These are phyloP conservation scores for Leccinum fibrillosum DNA, from an alignment of 768 basidiomycete genomes.

Conservation along the genomic window DNA sequence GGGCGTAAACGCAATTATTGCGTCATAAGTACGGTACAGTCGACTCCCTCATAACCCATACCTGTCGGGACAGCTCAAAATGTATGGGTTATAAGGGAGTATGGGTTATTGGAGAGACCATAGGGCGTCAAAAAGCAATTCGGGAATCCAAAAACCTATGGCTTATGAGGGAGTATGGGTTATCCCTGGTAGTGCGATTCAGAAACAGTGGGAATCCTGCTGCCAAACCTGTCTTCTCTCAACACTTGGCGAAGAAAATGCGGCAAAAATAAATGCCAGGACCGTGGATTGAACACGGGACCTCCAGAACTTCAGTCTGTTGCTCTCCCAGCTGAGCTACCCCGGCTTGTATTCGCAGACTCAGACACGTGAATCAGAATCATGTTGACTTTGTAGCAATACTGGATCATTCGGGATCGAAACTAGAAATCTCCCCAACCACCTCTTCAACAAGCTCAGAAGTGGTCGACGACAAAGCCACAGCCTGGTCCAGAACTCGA, in stretches of 20 bases:
- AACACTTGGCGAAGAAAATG: not conserved
- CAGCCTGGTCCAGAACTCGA: slow-evolving; percentile 10
- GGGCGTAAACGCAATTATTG: too few species aligned
- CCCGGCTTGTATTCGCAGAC: slow-evolving; percentile 36
- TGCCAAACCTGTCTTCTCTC: too few species aligned
- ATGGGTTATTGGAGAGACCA: too few species aligned
- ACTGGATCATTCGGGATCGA: slow-evolving; percentile 14
- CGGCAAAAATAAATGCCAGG: slow-evolving; percentile 37
- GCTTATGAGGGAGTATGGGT: too few species aligned
- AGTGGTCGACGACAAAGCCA: slow-evolving; percentile 34
- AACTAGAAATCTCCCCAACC: slow-evolving; percentile 30
- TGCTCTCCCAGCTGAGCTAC: slow-evolving; percentile 77
- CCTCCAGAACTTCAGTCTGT: slow-evolving; percentile 68
- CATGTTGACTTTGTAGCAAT: not conserved
- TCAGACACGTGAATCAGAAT: not conserved
- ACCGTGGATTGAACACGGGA: slow-evolving; percentile 58
- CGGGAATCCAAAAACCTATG: too few species aligned
- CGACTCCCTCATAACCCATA: too few species aligned
- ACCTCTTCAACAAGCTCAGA: slow-evolving; percentile 29
- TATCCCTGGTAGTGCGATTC: not conserved
- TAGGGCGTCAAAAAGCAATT: too few species aligned
- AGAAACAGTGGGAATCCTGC: not conserved
- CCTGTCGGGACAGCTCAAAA: too few species aligned
- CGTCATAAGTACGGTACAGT: too few species aligned
- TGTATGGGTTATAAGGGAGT: too few species aligned